These are phyloP conservation scores for Cyclospora cayetanensis DNA, from an alignment of 169 alveolate genomes.

Conservation along the genomic window DNA sequence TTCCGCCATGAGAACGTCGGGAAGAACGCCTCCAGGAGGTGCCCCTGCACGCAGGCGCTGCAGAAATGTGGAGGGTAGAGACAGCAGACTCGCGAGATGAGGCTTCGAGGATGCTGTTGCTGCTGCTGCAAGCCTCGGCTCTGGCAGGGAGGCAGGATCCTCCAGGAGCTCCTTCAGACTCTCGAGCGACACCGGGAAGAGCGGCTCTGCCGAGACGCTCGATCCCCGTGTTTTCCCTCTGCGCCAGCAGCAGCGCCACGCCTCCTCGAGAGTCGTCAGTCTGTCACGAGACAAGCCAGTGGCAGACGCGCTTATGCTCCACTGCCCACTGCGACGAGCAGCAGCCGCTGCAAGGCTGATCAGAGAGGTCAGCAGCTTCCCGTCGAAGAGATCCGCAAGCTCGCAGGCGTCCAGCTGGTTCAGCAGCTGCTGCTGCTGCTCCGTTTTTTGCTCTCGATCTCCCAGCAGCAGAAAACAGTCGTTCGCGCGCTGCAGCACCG, in stretches of 20 bases:
- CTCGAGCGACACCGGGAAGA: not conserved
- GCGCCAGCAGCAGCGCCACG: not conserved
- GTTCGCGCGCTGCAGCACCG: not conserved
- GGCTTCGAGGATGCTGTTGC: not conserved
- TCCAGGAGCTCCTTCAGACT: conserved; percentile 1
- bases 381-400: not conserved
- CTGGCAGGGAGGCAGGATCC: not conserved
- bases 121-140: not conserved
- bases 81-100: not conserved
- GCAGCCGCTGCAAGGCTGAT: not conserved
- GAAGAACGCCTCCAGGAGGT: not conserved
- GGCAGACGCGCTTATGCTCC: not conserved
- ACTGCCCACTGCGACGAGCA: conserved; percentile 1
- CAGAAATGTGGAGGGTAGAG: not conserved
- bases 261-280: not conserved
- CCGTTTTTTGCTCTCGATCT: not conserved
- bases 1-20: not conserved
- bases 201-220: too few relatives aligned
- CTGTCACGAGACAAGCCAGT: not conserved
- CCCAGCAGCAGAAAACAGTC: not conserved
- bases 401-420: not conserved
- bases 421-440: conserved; percentile 39
- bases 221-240: not conserved
- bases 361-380: not conserved
- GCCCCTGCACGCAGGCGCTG: not conserved